phyloP scores from a whole-genome alignment of 129 eudicot genomes.

The Flaveria linearis region DNA sequence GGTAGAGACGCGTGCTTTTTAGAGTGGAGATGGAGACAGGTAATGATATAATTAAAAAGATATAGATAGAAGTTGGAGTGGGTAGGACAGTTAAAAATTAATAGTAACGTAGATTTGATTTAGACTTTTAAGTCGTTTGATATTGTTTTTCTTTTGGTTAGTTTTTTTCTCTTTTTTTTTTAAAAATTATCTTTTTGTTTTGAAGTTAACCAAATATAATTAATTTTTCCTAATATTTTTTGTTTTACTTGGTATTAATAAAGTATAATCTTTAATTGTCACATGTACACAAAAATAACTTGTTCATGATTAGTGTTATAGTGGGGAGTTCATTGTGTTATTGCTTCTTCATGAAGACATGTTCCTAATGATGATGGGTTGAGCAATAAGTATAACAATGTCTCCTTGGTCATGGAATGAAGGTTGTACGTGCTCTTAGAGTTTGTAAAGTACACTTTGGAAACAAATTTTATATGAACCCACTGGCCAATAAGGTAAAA shows the following conservation, averaged over 20 bases:
- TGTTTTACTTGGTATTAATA: background rate
- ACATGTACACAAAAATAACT: background rate
- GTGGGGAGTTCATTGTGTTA: conserved; percentile 25
- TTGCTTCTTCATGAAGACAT: conserved; percentile 34
- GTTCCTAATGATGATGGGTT: conserved; percentile 22
- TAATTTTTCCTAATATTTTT: too few species aligned
- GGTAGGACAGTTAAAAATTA: too few species aligned
- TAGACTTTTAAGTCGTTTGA: background rate
- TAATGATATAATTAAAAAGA: too few species aligned
- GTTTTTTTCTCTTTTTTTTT: too few species aligned
- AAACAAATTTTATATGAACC: background rate
- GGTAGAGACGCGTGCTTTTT: too few species aligned
- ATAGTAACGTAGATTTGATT: background rate
- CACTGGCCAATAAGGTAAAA: background rate
- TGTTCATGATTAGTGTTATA: conserved; percentile 25
- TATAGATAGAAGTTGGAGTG: too few species aligned
- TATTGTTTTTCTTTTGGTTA: background rate
- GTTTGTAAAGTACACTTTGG: background rate
- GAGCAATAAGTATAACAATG: background rate
- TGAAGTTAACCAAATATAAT: too few species aligned
- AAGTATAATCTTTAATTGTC: background rate
- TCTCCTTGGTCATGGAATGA: conserved; percentile 15
- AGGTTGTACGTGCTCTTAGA: conserved; percentile 1
- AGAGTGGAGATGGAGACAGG: too few species aligned
- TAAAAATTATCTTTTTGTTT: too few species aligned